phyloP scores from a whole-genome alignment of 768 basidiomycete species.

The Rubroboletus satanas region DNA sequence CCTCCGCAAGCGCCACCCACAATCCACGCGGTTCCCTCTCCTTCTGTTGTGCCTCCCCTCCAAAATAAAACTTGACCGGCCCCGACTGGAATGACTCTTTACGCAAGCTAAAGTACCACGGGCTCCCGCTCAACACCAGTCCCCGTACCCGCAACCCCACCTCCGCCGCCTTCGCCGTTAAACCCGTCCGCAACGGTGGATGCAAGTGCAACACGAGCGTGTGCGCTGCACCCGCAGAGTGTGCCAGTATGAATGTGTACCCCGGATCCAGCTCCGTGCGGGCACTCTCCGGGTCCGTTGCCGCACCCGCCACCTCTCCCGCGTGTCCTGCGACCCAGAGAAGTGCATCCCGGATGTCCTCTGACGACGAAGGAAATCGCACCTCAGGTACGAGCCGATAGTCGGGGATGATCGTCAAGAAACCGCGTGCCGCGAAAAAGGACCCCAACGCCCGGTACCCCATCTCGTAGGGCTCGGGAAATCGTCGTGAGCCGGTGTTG shows the following conservation, averaged over 20 bases:
- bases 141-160: conserved; percentile 36
- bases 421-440: conserved; percentile 57
- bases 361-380: conserved; percentile 50
- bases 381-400: conserved; percentile 60
- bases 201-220: conserved; percentile 42
- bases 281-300: conserved; percentile 1
- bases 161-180: conserved; percentile 24
- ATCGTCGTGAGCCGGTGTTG: conserved; percentile 44
- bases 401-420: conserved; percentile 64
- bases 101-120: conserved; percentile 37
- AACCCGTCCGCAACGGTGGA: conserved; percentile 29
- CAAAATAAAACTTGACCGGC: conserved; percentile 28
- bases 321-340: conserved; percentile 47
- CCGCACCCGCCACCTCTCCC: conserved; percentile 11
- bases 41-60: conserved; percentile 40
- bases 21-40: conserved; percentile 42
- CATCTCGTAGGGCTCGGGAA: conserved; percentile 46
- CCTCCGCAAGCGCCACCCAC: conserved; percentile 34
- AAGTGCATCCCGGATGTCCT: conserved; percentile 59
- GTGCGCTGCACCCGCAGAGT: conserved; percentile 60
- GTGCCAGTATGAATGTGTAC: conserved; percentile 48
- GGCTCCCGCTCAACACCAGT: conserved; percentile 43
- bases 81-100: conserved; percentile 24
- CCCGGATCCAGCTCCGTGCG: conserved; percentile 36
- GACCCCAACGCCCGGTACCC: conserved; percentile 55